Evolutionary conservation across 441 rosid genomes (phyloP).

Genomic region (Erodium trifolium): DNA sequence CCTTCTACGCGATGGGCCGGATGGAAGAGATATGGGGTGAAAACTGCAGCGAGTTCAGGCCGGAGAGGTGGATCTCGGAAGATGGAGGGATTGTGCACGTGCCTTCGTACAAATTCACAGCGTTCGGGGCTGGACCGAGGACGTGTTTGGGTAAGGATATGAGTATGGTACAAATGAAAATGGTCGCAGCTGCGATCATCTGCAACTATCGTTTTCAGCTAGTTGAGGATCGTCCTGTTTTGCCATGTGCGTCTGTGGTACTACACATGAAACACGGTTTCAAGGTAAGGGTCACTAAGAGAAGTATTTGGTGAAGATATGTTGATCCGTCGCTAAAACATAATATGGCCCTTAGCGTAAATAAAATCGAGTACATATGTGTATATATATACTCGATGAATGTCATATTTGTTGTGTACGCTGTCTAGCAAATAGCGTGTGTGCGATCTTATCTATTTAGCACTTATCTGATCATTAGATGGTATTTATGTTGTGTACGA

Average conservation of each 20-base stretch:
- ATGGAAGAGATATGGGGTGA: conserved; percentile 41
- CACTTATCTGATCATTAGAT: too few relatives aligned
- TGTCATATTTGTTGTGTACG: too few relatives aligned
- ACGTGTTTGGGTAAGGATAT: conserved; percentile 38
- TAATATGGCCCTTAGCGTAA: too few relatives aligned
- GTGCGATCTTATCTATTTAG: too few relatives aligned
- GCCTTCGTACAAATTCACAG: conserved; percentile 32
- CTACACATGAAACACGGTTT: conserved; percentile 22
- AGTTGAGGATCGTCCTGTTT: conserved; percentile 15
- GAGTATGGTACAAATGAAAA: conserved; percentile 38
- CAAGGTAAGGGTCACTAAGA: not conserved
- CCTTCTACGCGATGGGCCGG: conserved; percentile 44
- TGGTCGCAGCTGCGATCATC: conserved; percentile 17
- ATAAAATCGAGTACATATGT: too few relatives aligned
- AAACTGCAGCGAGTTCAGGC: conserved; percentile 34
- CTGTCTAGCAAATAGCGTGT: too few relatives aligned
- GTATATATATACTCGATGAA: too few relatives aligned
- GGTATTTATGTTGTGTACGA: too few relatives aligned
- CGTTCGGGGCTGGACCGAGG: conserved; percentile 41
- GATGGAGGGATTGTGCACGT: conserved; percentile 15
- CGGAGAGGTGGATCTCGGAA: conserved; percentile 32
- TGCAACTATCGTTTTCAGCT: conserved; percentile 22
- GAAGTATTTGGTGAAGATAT: too few relatives aligned
- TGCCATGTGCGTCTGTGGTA: conserved; percentile 13
- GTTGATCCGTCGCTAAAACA: too few relatives aligned